Conservation (phyloP, 1,284 basidiomycete genomes). For the Amylostereum areolatum region DNA sequence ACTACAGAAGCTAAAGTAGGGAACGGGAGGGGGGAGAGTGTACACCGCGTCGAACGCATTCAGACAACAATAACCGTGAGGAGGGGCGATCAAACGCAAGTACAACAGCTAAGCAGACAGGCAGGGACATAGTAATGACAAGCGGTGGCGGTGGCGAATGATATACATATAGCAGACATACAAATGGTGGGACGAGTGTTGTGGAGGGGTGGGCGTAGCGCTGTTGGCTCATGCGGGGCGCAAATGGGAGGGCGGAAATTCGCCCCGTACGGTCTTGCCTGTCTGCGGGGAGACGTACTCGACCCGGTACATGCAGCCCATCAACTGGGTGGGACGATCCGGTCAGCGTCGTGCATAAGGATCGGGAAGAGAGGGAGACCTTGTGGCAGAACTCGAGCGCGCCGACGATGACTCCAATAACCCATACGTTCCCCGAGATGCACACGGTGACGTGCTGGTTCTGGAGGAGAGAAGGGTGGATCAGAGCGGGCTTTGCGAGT, state of each 20-base stretch:
- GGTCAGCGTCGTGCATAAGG: background rate
- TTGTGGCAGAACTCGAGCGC: conserved; percentile 11
- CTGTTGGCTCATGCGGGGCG: background rate
- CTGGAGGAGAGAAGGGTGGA: conserved; percentile 16
- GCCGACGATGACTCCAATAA: conserved; percentile 20
- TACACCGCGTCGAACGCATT: background rate
- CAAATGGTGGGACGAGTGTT: background rate
- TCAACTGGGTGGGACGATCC: background rate
- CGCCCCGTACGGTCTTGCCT: background rate
- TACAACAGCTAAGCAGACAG: background rate
- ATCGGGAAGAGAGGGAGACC: conserved; percentile 8
- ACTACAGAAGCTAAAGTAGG: background rate
- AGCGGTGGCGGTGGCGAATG: background rate
- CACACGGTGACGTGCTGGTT: conserved; percentile 35
- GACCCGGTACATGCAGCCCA: background rate
- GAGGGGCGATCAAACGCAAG: background rate
- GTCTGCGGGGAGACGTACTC: background rate
- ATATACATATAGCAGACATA: background rate
- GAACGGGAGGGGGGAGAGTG: background rate
- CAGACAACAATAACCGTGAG: background rate
- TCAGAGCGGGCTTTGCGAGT: background rate
- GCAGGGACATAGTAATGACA: background rate
- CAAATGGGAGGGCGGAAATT: background rate
- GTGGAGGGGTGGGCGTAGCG: background rate
- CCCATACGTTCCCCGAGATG: conserved; percentile 29